Base-by-base conservation (phyloP, 306 rosid species). In the Senna siamea region DNA sequence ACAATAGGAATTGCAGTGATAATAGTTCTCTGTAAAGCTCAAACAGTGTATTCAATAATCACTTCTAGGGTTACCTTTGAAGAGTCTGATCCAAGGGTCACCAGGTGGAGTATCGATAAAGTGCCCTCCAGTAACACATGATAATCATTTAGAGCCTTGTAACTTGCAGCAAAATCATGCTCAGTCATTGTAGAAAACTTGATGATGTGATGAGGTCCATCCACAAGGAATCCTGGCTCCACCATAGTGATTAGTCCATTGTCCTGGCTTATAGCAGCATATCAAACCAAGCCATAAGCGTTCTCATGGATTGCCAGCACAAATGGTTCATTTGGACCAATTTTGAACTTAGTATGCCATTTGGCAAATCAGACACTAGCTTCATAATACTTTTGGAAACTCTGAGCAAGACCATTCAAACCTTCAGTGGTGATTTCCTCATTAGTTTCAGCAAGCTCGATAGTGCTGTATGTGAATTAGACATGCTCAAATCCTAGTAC, bases 341-440 rank as follows among this genome's bases (percentile, higher is more conserved):
- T 92, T 55, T 92, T 92, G 30, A 92, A 82, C 22, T 88, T 93
- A 0, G 97, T 87, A 7, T 92, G 90, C 97, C 97, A 92, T 46
- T 92, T 92, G 6, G 97, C 97, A 0, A 92, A 92, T 41, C 96
- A 50, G 8, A 96, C 97, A 23, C 96, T 93, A 0, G 90, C 93
- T 32, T 89, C 89, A 12, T 92, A 92, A 81, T 92, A 92, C 85
- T 92, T 86, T 52, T 79, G 70, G 72, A 96, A 92, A 37, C 96
- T 90, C 34, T 77, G 82, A 0, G 61, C 92, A 14, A 92, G 92
- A 62, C 87, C 90, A 61, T 92, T 96, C 1, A 89, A 78, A 71
- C 97, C 97, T 43, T 92, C 96, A 26, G 97, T 92, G 44, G 97
- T 92, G 64, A 96, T 92, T 84, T 92, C 97, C 15, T 89, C 92